These are phyloP conservation scores for Aspergillus fumigatiaffinis DNA, from an alignment of 2,329 filamentous ascomycete species.

Conservation along the genomic window DNA sequence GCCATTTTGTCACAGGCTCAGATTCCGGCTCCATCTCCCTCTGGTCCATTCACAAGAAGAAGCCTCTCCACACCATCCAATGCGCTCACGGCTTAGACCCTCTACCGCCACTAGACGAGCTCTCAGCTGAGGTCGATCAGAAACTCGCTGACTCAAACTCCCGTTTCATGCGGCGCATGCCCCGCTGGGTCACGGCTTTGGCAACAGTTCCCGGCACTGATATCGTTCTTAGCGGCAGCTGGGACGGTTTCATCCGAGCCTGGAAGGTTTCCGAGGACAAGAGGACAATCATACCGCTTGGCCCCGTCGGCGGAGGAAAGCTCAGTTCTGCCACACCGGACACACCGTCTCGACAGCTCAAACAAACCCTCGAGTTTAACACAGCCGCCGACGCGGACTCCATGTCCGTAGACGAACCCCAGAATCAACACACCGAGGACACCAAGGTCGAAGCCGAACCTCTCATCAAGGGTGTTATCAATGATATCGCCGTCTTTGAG, in stretches of 20 bases:
- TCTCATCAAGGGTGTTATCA: conserved; percentile 71
- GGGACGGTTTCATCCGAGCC: conserved; percentile 82
- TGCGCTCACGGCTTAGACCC: conserved; percentile 83
- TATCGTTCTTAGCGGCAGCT: conserved; percentile 84
- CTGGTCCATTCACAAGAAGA: conserved; percentile 93
- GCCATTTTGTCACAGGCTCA: conserved; percentile 88
- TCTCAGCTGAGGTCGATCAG: conserved; percentile 68
- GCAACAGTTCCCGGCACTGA: conserved; percentile 85
- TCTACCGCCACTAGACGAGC: conserved; percentile 61
- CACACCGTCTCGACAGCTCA: conserved; percentile 32
- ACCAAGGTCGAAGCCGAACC: conserved; percentile 24
- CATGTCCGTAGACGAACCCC: conserved; percentile 18
- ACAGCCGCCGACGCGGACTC: conserved; percentile 24
- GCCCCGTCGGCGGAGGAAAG: conserved; percentile 53
- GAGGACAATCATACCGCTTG: conserved; percentile 68
- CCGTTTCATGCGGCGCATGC: conserved; percentile 54
- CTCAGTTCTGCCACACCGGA: conserved; percentile 14
- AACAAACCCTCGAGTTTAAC: conserved; percentile 30
- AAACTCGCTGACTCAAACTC: conserved; percentile 46
- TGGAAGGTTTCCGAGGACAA: conserved; percentile 87
- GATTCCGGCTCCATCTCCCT: conserved; percentile 85
- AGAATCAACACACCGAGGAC: conserved; percentile 15
- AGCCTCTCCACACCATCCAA: conserved; percentile 75
- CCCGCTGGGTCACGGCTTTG: conserved; percentile 87
- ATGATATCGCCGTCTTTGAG: conserved; percentile 84